Conservation (phyloP, 768 basidiomycete species). For the Dacryopinax spathularia region DNA sequence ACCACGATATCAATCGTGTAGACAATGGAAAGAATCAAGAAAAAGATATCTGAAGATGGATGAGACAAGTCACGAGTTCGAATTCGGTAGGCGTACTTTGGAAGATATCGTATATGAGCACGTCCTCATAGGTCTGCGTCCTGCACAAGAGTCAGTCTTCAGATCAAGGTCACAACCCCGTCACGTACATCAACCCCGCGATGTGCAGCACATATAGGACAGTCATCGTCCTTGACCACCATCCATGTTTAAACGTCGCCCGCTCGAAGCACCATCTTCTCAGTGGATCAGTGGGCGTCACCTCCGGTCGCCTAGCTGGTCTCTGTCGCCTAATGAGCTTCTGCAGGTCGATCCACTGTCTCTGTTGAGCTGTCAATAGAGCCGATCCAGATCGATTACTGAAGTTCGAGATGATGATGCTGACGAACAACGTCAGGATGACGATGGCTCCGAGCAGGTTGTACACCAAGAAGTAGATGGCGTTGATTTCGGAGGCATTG, state of each 20-base stretch:
- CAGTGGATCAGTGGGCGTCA: slow-evolving; percentile 38
- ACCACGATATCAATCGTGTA: slow-evolving; percentile 66
- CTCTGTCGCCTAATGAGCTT: slow-evolving; percentile 75
- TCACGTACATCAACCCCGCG: slow-evolving; percentile 58
- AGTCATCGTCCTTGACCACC: slow-evolving; percentile 77
- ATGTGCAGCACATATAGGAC: slow-evolving; percentile 69
- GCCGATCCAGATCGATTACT: slow-evolving; percentile 74
- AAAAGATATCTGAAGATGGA: slow-evolving; percentile 46
- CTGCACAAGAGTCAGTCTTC: slow-evolving; percentile 35
- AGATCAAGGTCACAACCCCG: background rate
- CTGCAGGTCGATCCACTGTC: slow-evolving; percentile 88
- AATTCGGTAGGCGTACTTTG: slow-evolving; percentile 37
- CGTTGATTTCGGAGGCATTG: slow-evolving; percentile 66
- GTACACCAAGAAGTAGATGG: slow-evolving; percentile 82
- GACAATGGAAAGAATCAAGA: slow-evolving; percentile 53
- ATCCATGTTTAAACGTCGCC: slow-evolving; percentile 82
- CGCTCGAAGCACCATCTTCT: slow-evolving; percentile 84
- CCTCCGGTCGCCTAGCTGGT: slow-evolving; percentile 68
- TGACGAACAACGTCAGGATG: slow-evolving; percentile 79
- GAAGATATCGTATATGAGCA: slow-evolving; percentile 35
- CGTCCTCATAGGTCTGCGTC: slow-evolving; percentile 60
- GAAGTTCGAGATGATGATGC: slow-evolving; percentile 94
- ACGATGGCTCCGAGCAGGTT: slow-evolving; percentile 83
- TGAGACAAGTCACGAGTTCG: slow-evolving; percentile 5
- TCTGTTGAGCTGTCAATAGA: slow-evolving; percentile 69